Evolutionary conservation across 805 yeast species (phyloP).

Genomic region (Yamadazyma olivae): DNA sequence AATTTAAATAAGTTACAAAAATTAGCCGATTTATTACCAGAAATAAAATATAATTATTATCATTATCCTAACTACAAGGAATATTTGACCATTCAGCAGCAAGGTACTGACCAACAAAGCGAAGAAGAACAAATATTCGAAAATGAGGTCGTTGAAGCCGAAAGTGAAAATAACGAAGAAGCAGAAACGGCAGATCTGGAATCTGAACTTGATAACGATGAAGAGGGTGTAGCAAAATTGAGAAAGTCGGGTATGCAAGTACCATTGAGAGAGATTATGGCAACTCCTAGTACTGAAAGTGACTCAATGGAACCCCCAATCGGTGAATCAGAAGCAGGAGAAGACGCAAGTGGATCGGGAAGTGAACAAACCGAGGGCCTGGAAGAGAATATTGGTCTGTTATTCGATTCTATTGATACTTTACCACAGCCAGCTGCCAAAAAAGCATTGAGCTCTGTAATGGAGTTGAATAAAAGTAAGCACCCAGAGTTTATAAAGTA

Average conservation of each 20-base stretch:
- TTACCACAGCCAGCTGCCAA: slow-evolving; percentile 6
- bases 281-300: slow-evolving; percentile 9
- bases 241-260: background rate
- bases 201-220: slow-evolving; percentile 1
- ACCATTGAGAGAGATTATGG: slow-evolving; percentile 2
- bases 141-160: background rate
- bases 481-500: slow-evolving; percentile 19
- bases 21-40: slow-evolving; percentile 26
- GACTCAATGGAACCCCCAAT: background rate
- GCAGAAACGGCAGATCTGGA: slow-evolving; percentile 3
- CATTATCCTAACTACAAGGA: slow-evolving; percentile 24
- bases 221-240: background rate
- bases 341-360: slow-evolving; percentile 1
- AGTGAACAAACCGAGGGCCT: slow-evolving; percentile 9
- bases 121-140: background rate
- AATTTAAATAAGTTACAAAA: slow-evolving; percentile 38
- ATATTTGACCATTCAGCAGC: background rate
- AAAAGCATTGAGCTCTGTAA: background rate
- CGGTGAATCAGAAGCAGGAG: slow-evolving; percentile 3
- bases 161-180: background rate
- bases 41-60: slow-evolving; percentile 26
- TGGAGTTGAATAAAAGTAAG: slow-evolving; percentile 6
- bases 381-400: slow-evolving; percentile 13
- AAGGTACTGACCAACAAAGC: background rate
- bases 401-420: slow-evolving; percentile 17